Evolutionary conservation across 1,284 basidiomycete species (phyloP).

Genomic region (Grifola frondosa): DNA sequence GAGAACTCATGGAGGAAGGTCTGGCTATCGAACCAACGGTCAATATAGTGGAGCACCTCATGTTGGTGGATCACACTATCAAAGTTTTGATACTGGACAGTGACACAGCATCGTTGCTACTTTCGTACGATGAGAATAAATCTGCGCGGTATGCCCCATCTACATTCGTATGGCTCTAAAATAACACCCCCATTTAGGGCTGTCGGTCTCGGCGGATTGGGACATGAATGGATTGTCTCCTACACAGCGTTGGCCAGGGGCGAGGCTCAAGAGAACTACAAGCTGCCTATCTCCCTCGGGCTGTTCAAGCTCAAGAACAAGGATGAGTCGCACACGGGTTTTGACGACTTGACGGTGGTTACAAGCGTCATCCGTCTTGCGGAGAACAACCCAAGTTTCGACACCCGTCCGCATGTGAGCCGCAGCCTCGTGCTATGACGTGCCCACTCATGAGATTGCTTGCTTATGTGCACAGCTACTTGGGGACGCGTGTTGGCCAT

Average conservation of each 20-base stretch:
- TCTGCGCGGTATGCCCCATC: slow-evolving; percentile 6
- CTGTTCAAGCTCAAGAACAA: slow-evolving; percentile 14
- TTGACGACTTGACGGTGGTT: slow-evolving; percentile 13
- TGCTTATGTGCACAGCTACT: slow-evolving; percentile 2
- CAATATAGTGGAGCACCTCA: slow-evolving; percentile 11
- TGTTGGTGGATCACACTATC: slow-evolving; percentile 7
- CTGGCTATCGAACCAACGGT: slow-evolving; percentile 13
- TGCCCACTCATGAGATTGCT: neutral
- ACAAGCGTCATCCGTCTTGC: slow-evolving; percentile 9
- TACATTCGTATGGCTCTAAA: neutral
- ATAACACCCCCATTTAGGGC: slow-evolving; percentile 1
- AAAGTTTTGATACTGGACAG: slow-evolving; percentile 8
- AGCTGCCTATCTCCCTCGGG: slow-evolving; percentile 14
- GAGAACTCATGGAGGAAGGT: slow-evolving; percentile 12
- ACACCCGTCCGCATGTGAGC: slow-evolving; percentile 7
- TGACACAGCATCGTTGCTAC: slow-evolving; percentile 1
- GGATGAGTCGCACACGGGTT: slow-evolving; percentile 1
- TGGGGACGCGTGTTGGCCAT: slow-evolving; percentile 8
- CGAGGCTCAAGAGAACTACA: slow-evolving; percentile 13
- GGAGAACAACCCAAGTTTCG: slow-evolving; percentile 4
- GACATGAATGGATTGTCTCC: slow-evolving; percentile 9
- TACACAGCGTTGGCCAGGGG: slow-evolving; percentile 10
- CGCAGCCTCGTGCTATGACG: neutral
- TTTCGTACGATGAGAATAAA: slow-evolving; percentile 8
- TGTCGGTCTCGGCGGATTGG: slow-evolving; percentile 8